Percentiles rank a stretch among this genome's conserved stretches.
phyloP scores from a whole-genome alignment of 495 filamentous ascomycete species.

The Extremus antarcticus region DNA sequence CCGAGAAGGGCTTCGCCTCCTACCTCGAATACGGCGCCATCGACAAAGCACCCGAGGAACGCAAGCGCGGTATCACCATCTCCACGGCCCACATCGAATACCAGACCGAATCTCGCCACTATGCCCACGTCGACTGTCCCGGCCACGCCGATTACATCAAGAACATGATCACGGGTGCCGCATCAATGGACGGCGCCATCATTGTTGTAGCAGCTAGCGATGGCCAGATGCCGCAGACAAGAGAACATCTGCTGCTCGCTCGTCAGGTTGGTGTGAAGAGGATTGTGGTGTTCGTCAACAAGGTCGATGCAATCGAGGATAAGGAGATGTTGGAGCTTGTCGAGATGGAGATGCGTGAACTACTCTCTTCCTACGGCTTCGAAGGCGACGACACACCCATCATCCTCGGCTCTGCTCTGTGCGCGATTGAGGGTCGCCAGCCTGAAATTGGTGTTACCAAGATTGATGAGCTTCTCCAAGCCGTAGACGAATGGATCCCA shows the following conservation, averaged over 20 bases:
- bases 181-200: slow-evolving; percentile 95
- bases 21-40: slow-evolving; percentile 96
- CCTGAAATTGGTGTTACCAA: slow-evolving; percentile 77
- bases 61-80: slow-evolving; percentile 99
- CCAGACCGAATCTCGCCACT: slow-evolving; percentile 79
- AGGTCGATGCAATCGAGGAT: slow-evolving; percentile 92
- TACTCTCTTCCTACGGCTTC: slow-evolving; percentile 83
- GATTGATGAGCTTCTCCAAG: slow-evolving; percentile 77
- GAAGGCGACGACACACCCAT: slow-evolving; percentile 97
- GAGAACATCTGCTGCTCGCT: slow-evolving; percentile 94
- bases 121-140: slow-evolving; percentile 98
- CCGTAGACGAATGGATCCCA: slow-evolving; percentile 94
- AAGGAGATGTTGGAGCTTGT: slow-evolving; percentile 99
- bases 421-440: slow-evolving; percentile 77
- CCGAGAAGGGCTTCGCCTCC: slow-evolving; percentile 80
- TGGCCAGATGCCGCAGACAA: slow-evolving; percentile 98
- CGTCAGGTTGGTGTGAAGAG: slow-evolving; percentile 95
- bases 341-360: slow-evolving; percentile 99
- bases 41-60: slow-evolving; percentile 97
- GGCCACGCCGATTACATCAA: slow-evolving; percentile 99
- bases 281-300: slow-evolving; percentile 99
- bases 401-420: slow-evolving; percentile 89
- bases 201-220: slow-evolving; percentile 98
- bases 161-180: slow-evolving; percentile 99
- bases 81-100: slow-evolving; percentile 98